Conservation (phyloP, 2,329 filamentous ascomycete species). For the Trichoderma cornu-damae region DNA sequence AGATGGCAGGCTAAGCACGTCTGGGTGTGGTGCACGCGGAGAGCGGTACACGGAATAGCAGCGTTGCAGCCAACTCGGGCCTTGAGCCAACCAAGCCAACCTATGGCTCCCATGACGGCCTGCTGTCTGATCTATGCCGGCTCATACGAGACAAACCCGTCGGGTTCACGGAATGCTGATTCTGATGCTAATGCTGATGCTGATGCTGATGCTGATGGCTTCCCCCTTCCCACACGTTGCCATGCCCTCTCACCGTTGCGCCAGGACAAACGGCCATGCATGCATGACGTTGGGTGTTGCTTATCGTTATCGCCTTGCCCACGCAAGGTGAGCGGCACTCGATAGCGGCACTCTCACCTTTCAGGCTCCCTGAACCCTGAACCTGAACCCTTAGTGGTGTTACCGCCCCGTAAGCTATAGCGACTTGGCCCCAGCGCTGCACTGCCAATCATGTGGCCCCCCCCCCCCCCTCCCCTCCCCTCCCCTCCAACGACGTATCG, state of each 20-base stretch:
- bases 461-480: no score
- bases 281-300: constrained; percentile 11
- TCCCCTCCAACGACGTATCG: constrained; percentile 23
- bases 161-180: background rate
- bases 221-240: constrained; percentile 3
- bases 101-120: background rate
- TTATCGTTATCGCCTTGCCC: constrained; percentile 15
- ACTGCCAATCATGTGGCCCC: constrained; percentile 34
- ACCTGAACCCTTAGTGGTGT: no score
- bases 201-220: no score
- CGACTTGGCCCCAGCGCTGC: constrained; percentile 22
- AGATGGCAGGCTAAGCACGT: background rate
- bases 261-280: background rate
- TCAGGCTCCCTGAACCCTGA: constrained; percentile 16
- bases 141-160: background rate
- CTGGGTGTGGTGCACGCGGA: constrained; percentile 9
- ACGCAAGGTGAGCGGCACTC: constrained; percentile 16
- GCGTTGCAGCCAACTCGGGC: background rate
- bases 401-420: constrained; percentile 21
- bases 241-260: constrained; percentile 1
- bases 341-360: constrained; percentile 13
- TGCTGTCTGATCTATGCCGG: background rate
- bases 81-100: background rate
- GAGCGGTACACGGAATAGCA: constrained; percentile 3
- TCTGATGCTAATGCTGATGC: no score